Evolutionary conservation across 805 yeast genomes (phyloP).

Genomic region (Teunomyces panamensis): DNA sequence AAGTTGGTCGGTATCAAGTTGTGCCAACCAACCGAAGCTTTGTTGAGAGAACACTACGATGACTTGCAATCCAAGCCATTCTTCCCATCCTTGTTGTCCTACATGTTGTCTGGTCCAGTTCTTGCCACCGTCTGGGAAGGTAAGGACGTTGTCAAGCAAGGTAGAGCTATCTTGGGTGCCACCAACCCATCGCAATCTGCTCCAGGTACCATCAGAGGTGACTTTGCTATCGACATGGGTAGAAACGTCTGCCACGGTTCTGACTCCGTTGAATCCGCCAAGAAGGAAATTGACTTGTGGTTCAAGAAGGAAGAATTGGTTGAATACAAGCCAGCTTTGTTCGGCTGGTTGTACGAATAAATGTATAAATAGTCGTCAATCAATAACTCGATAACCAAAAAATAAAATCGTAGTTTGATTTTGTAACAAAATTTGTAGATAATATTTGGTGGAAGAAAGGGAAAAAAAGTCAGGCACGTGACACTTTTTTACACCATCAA

Average conservation of each 20-base stretch:
- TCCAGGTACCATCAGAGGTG: constrained; percentile 99
- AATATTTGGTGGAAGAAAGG: neutral
- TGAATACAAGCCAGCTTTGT: constrained; percentile 82
- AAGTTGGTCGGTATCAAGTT: constrained; percentile 95
- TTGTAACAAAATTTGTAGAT: neutral
- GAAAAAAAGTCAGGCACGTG: neutral
- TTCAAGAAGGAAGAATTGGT: constrained; percentile 96
- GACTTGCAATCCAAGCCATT: constrained; percentile 96
- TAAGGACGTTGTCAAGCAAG: constrained; percentile 98
- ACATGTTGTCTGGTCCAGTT: constrained; percentile 98
- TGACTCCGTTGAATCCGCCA: constrained; percentile 97
- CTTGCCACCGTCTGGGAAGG: constrained; percentile 99
- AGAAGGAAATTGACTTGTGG: constrained; percentile 95
- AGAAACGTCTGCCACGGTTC: constrained; percentile 99
- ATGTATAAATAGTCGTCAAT: constrained; percentile 5
- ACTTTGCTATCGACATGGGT: constrained; percentile 97
- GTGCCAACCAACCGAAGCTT: constrained; percentile 78
- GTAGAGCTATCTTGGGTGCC: constrained; percentile 97
- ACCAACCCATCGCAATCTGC: constrained; percentile 97
- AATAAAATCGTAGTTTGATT: neutral
- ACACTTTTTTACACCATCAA: neutral
- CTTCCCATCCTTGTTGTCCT: constrained; percentile 93
- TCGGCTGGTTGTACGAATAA: constrained; percentile 94
- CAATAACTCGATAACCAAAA: too few relatives aligned
- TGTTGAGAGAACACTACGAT: constrained; percentile 90